phyloP scores from a whole-genome alignment of 805 yeast genomes.

The Kodamaea neixiangensis region DNA sequence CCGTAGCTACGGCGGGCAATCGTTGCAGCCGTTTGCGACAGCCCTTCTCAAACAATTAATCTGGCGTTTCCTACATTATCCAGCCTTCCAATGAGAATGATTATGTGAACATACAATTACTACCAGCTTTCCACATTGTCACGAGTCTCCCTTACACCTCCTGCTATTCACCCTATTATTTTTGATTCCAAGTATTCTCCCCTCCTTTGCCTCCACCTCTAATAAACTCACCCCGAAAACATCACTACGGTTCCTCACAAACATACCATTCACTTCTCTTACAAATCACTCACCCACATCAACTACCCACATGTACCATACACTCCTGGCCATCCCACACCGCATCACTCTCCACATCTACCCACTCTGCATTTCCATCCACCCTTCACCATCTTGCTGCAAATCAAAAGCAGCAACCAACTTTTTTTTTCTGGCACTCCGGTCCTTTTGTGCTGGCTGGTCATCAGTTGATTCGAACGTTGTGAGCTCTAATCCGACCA shows the following conservation, averaged over 20 bases:
- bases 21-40: too few species aligned
- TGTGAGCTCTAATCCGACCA: not conserved
- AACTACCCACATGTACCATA: not conserved
- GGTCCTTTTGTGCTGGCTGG: not conserved
- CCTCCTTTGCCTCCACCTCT: not conserved
- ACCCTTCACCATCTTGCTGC: not conserved
- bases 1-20: too few species aligned
- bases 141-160: not conserved
- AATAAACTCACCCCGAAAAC: not conserved
- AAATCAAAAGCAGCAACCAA: not conserved
- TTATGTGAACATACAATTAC: not conserved
- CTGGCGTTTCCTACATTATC: too few species aligned
- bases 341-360: too few species aligned
- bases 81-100: too few species aligned
- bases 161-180: not conserved
- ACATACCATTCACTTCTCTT: not conserved
- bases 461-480: not conserved
- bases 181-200: not conserved
- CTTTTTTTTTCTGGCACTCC: not conserved
- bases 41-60: too few species aligned
- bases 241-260: not conserved
- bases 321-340: too few species aligned
- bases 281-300: not conserved
- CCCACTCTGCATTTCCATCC: too few species aligned
- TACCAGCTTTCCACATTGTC: not conserved